Percentiles rank a stretch among this genome's conserved stretches.
phyloP scores from a whole-genome alignment of 768 basidiomycete genomes.

The Chiua virens region DNA sequence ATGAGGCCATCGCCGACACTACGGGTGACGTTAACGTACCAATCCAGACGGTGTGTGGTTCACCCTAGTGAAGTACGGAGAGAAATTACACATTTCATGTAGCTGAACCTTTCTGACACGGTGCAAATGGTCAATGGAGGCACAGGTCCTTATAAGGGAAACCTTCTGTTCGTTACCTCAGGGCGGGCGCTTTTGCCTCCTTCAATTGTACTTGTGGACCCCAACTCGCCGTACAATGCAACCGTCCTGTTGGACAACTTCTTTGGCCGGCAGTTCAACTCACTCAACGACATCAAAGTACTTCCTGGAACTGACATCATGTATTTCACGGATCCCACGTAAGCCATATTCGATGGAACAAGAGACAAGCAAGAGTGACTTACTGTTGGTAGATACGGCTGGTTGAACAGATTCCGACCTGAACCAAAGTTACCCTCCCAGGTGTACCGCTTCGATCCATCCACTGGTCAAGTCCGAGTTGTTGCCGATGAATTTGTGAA shows the following conservation, averaged over 20 bases:
- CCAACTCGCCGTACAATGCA: slow-evolving; percentile 58
- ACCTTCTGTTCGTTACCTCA: slow-evolving; percentile 61
- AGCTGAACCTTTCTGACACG: slow-evolving; percentile 58
- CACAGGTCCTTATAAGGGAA: slow-evolving; percentile 59
- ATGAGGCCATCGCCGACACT: slow-evolving; percentile 39
- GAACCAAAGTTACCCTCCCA: slow-evolving; percentile 65
- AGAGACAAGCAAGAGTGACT: not conserved
- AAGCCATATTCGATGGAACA: slow-evolving; percentile 35
- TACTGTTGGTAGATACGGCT: slow-evolving; percentile 73
- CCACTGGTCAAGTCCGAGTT: slow-evolving; percentile 61
- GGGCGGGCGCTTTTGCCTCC: slow-evolving; percentile 65
- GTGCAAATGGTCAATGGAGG: slow-evolving; percentile 74
- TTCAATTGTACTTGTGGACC: slow-evolving; percentile 64
- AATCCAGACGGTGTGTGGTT: slow-evolving; percentile 37
- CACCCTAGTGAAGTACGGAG: not conserved
- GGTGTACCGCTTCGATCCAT: slow-evolving; percentile 53
- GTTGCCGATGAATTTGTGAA: slow-evolving; percentile 77
- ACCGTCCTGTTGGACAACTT: slow-evolving; percentile 77
- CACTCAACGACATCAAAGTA: slow-evolving; percentile 75
- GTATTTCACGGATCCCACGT: slow-evolving; percentile 76
- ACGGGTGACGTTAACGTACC: slow-evolving; percentile 46
- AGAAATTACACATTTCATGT: slow-evolving; percentile 3
- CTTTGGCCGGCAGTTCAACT: slow-evolving; percentile 80
- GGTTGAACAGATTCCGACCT: slow-evolving; percentile 64
- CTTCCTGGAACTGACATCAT: slow-evolving; percentile 64